Evolutionary conservation across 208 protist genomes (phyloP).

Genomic region (Tritrichomonas foetus): DNA sequence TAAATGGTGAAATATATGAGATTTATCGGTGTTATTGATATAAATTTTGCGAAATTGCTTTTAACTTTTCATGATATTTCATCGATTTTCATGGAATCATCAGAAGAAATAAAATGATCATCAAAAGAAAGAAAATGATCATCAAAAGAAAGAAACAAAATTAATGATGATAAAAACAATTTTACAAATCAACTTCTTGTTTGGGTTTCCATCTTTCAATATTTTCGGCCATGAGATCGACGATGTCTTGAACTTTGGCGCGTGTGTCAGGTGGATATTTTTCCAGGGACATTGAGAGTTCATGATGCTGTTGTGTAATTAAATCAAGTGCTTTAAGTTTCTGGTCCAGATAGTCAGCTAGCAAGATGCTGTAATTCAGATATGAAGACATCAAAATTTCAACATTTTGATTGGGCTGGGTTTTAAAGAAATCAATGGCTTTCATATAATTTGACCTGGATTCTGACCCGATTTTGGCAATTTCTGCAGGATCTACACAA

Average conservation of each 20-base stretch:
- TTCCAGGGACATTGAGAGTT: not conserved
- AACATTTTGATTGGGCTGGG: not conserved
- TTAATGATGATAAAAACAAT: too few species aligned
- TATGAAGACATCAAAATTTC: not conserved
- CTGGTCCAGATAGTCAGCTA: not conserved
- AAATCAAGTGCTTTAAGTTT: not conserved
- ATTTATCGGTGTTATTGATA: too few species aligned
- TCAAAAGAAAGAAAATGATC: too few species aligned
- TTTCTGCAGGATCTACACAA: not conserved
- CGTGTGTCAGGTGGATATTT: not conserved
- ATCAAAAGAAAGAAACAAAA: too few species aligned
- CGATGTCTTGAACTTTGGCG: not conserved
- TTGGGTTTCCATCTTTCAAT: not conserved
- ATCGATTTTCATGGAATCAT: too few species aligned
- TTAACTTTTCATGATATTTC: too few species aligned
- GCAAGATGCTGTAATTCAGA: not conserved
- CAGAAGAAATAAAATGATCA: too few species aligned
- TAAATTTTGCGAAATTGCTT: too few species aligned
- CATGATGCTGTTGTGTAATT: not conserved
- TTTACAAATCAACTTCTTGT: not conserved
- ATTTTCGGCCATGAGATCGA: constrained; percentile 1
- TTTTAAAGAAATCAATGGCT: not conserved
- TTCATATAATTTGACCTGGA: not conserved
- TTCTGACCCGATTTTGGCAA: too few species aligned
- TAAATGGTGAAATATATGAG: too few species aligned